phyloP scores from a whole-genome alignment of 2,329 filamentous ascomycete species.

The Magnaporthales sp. region DNA sequence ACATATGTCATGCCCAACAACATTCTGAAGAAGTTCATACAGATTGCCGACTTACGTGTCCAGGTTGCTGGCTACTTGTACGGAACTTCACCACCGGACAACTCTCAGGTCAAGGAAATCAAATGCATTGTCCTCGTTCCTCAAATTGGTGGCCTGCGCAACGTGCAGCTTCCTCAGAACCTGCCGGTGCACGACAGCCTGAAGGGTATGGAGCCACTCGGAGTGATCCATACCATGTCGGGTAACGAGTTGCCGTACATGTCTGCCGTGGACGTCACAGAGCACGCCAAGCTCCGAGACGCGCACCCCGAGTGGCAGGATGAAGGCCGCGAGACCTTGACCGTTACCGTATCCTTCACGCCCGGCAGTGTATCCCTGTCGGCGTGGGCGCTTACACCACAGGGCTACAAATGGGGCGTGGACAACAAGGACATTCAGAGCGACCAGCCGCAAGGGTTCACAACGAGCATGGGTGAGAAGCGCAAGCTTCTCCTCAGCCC shows the following conservation, averaged over 20 bases:
- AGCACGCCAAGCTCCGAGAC: conserved; percentile 85
- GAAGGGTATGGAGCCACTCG: conserved; percentile 77
- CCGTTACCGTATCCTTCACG: conserved; percentile 92
- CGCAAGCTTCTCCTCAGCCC: conserved; percentile 89
- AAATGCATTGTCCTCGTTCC: conserved; percentile 96
- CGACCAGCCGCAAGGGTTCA: conserved; percentile 91
- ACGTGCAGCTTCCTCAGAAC: conserved; percentile 82
- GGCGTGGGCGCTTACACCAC: conserved; percentile 85
- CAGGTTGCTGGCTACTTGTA: conserved; percentile 96
- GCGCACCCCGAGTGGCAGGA: conserved; percentile 58
- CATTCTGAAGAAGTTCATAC: conserved; percentile 95
- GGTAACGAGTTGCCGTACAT: conserved; percentile 96
- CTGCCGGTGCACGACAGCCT: conserved; percentile 90
- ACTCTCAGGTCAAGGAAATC: conserved; percentile 94
- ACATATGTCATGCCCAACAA: conserved; percentile 99
- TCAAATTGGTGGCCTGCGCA: conserved; percentile 87
- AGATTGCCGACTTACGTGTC: conserved; percentile 88
- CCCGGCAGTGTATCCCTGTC: conserved; percentile 92
- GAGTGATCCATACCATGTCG: conserved; percentile 90
- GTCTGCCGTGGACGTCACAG: conserved; percentile 89
- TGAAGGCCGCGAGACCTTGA: conserved; percentile 72
- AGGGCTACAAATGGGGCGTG: conserved; percentile 93
- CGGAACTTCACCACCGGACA: conserved; percentile 84
- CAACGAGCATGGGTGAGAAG: conserved; percentile 87
- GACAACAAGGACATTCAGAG: conserved; percentile 91